Base-by-base conservation (phyloP, 768 basidiomycete species). In the Suillus clintonianus region DNA sequence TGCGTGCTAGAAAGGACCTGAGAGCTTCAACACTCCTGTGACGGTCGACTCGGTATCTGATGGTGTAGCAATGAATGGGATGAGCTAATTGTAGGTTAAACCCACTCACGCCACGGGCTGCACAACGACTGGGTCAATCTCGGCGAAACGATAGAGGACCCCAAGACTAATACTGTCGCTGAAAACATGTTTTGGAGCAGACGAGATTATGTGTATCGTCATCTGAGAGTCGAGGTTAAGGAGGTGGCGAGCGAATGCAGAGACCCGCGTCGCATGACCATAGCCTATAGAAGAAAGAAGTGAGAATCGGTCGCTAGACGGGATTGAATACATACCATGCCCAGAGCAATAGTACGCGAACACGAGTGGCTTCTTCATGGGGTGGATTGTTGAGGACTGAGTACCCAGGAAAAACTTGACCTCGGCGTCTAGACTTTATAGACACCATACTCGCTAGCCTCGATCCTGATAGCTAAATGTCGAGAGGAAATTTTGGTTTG, bases 231-330 rank as follows among this genome's bases (percentile, higher is more conserved):
- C 65, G 15, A 87, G 77, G 59, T 74, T 78, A 24, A 89, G 78
- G 19, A 94, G 80, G 66, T 87, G 84, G 53, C 80, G 75, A 4
- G 89, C 81, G 65, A 92, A 86, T 1, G 91, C 91, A 17, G 90
- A 90, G 17, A 92, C 91, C 42, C 91, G 85, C 4, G 91, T 94
- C 10, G 91, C 91, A 71, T 93, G 91, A n/a, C 91, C 89, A 62
- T 89, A 92, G n/a, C 89, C 88, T 90, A 66, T n/a, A 27, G 56
- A 19, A 39, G 17, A 15, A 34, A 39, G 39, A 27, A n/a, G 43
- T 42, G 22, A 41, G 43, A 61, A 7, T 61, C 19, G 17, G 9
- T 65, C 50, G 37, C 43, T 61, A 27, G 30, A 62, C 10, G 15
- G 53, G 24, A 22, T 47, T 30, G 42, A 36, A 67, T 42, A 67